Percentiles rank a stretch among this genome's conserved stretches.
Conservation (phyloP, 768 basidiomycete species). For the Mycena amicta region DNA sequence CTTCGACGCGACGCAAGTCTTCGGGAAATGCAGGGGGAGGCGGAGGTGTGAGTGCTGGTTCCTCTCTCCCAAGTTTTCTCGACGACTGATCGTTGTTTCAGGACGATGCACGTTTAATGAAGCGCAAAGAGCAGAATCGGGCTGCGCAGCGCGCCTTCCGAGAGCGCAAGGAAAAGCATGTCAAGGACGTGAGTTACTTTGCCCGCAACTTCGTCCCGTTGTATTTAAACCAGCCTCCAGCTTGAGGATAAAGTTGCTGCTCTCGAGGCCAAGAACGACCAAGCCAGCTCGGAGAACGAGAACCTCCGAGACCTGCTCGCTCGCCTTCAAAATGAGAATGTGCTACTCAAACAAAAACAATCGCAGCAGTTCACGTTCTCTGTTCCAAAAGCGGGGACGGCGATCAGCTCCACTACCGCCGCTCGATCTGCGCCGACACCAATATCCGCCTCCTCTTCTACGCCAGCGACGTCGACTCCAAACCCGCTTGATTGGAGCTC, state of each 20-base stretch:
- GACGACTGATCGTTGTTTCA: conserved; percentile 28
- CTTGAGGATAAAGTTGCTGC: conserved; percentile 90
- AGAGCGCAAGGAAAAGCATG: conserved; percentile 96
- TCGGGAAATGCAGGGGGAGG: conserved; percentile 28
- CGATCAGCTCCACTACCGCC: conserved; percentile 18
- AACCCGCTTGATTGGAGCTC: conserved; percentile 67
- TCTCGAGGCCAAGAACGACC: conserved; percentile 81
- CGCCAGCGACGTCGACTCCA: conserved; percentile 33
- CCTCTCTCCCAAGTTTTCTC: too few relatives aligned
- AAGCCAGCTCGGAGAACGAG: conserved; percentile 76
- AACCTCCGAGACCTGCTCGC: conserved; percentile 85
- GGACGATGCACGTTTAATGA: conserved; percentile 76
- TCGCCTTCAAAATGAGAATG: conserved; percentile 86
- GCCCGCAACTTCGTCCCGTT: conserved; percentile 6
- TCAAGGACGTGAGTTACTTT: conserved; percentile 79
- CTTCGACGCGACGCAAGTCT: conserved; percentile 41
- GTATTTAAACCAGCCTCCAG: conserved; percentile 38
- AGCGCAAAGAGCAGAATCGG: conserved; percentile 96
- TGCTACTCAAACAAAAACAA: conserved; percentile 73
- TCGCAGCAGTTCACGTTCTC: conserved; percentile 86
- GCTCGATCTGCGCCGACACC: conserved; percentile 29
- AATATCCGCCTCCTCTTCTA: conserved; percentile 23
- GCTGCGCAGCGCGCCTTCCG: conserved; percentile 97
- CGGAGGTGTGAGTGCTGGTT: conserved; percentile 1
- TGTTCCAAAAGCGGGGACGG: conserved; percentile 51